Base-by-base conservation (phyloP, 768 basidiomycete species). In the Tylopilus cervinicoccineus region DNA sequence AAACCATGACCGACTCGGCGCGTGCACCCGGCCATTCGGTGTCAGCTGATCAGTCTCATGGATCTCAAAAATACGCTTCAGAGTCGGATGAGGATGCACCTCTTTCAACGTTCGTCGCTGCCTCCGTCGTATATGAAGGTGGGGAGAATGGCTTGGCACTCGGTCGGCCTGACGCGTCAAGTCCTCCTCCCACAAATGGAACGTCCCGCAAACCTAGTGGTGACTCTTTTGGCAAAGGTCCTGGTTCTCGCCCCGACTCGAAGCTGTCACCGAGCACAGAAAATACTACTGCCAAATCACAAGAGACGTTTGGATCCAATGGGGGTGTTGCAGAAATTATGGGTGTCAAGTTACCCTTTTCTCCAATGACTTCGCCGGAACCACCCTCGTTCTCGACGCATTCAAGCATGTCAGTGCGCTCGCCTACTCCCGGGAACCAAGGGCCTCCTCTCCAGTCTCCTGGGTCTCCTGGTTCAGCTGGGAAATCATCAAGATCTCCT, bases 161-260 rank as follows among this genome's bases (percentile, higher is more conserved):
- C 14, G 57, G 48, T 23, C 40, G 40, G 16, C 53, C 62, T 8
- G 6, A 54, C 1, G 48, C 58, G 2, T 58, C 61, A 16, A 70
- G 68, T 43, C 63, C 71, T 13, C 59, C 55, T 26, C 57, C 57
- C n/a, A 40, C 54, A 6, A 56, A 45, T 27, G 58, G 55, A 48
- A 37, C 61, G 17, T 47, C 54, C 39, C 64, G 65, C 38, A 63
- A 63, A 17, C 61, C 36, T 17, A 75, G 72, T 47, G 59, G 56
- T n/a, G 74, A 74, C 7, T 74, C 72, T 13, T 55, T 58, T 24
- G 59, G 53, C 9, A 62, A 38, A 12, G 52, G 54, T 17, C 22
- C 67, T 17, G 48, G 61, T 39, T 71, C 71, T 17, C 66, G 70
- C 10, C 67, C 72, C 13, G 72, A 72, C 39, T 74, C 74, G n/a